Base-by-base conservation (phyloP, 2,329 filamentous ascomycete species). In the Exutisphaerella laricina region DNA sequence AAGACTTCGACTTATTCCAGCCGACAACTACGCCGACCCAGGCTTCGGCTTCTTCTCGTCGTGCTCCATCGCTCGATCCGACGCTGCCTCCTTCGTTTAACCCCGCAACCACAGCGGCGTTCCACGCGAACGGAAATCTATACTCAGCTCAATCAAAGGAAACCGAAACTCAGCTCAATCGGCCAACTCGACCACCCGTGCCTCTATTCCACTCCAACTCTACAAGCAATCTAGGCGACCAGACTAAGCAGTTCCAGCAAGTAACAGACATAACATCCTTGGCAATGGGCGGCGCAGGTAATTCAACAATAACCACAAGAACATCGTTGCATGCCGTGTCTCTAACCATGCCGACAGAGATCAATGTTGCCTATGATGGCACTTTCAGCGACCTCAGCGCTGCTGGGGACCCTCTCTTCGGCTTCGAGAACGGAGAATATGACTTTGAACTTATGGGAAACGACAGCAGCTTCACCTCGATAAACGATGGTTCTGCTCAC, bases 1-100 rank as follows among this genome's bases (percentile, higher is more conserved):
- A 82, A 74, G 84, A 88, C 80, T 88, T 88, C 66, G 81, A 85
- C 70, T 79, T 88, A 74, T 86, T 82, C 80, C 68, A 75, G 58
- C 69, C 73, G 59, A 65, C 65, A 53, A 57, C 48, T 37, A 50
- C 49, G 54, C 60, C 48, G 50, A 57, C 66, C 51, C 67, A 54
- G 62, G 63, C 57, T 61, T 63, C 57, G 39, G 66, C 54, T 62
- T 62, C 61, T 41, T 64, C 61, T 50, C 68, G 61, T 58, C 67
- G 68, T 66, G 73, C 70, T 70, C 69, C 67, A 64, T 72, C 70
- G 61, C 70, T 66, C 69, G 70, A 63, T 71, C 69, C 63, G 69
- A 71, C 64, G 68, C 71, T 63, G 73, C 72, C 60, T 68, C 71
- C 60, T 75, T 73, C 68, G 74, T 80, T 79, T 72, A 77, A 74